Evolutionary conservation across 1,284 basidiomycete genomes (phyloP), one percentile per base, ranked within the genome.

Genomic region (Ustilago sp.): DNA sequence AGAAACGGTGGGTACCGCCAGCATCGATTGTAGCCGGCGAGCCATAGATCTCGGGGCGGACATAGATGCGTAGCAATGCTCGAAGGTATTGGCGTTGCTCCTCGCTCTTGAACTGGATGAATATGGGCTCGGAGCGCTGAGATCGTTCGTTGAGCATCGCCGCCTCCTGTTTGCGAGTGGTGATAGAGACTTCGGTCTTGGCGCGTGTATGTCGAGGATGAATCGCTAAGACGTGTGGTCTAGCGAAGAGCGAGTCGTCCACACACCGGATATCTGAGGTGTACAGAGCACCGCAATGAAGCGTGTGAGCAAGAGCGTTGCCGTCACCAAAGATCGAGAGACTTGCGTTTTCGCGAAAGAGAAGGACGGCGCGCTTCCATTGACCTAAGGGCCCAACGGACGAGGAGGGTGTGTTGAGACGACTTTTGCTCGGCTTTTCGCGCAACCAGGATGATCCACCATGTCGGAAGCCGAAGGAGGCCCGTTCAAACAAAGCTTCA

Each of bases 161-260:
- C 3, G 60, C 59, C 31, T 62, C 63, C 45, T 64, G 64, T 53
- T 63, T 65, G 39, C 63, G 65, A n/a, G 63, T 62, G 19, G 65
- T 65, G 68, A 68, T 58, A 6, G 63, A 61, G 52, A 61, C 61
- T 34, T 68, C 47, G n/a, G 53, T 58, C 47, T 47, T 57, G 34
- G 43, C 35, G 1, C 53, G 60, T 1, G 47, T 13, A 28, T 63
- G 64, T 55, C 61, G 51, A 36, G 81, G 63, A n/a, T 77, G 74
- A 57, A 83, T 80, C 19, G 74, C 74, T 3, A 83, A 61, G 9
- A 81, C 72, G 47, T 77, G 50, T 2, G 71, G 67, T 41, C 68
- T 51, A 13, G 58, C 65, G 41, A 82, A 82, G 31, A 83, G 72
- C 23, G 76, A 79, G n/a, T 75, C 68, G 55, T 83, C 79, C 23